Percentiles rank a stretch among this genome's conserved stretches.
Evolutionary conservation across 805 yeast species (phyloP).

Genomic region (Cyberlindnera americana): DNA sequence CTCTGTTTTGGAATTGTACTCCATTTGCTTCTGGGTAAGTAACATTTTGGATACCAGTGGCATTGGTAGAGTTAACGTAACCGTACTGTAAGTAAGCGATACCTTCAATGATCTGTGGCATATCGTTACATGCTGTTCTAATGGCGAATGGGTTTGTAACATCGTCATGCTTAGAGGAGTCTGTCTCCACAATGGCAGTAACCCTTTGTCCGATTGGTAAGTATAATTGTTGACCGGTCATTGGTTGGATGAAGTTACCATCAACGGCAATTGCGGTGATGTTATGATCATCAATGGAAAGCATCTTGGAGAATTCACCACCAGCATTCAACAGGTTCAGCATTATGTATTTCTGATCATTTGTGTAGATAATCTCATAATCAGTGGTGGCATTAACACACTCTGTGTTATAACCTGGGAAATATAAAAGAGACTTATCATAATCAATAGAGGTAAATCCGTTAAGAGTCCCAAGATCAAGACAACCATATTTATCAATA

Average conservation of each 20-base stretch:
- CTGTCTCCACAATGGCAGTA: conserved; percentile 29
- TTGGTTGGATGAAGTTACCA: conserved; percentile 31
- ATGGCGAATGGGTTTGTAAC: conserved; percentile 14
- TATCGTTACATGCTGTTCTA: conserved; percentile 27
- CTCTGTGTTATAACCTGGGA: conserved; percentile 16
- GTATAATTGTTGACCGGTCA: conserved; percentile 25
- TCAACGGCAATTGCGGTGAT: conserved; percentile 32
- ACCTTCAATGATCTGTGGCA: conserved; percentile 30
- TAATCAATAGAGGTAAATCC: conserved; percentile 10
- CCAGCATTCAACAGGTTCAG: conserved; percentile 33
- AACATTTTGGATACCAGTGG: conserved; percentile 1
- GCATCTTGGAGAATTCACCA: conserved; percentile 33
- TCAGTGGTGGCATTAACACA: conserved; percentile 26
- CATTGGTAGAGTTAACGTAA: conserved; percentile 1
- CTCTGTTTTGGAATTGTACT: conserved; percentile 18
- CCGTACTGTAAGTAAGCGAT: conserved; percentile 29
- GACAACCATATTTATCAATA: conserved; percentile 12
- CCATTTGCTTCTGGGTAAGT: conserved; percentile 19
- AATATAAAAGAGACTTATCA: conserved; percentile 6
- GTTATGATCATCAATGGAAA: conserved; percentile 34
- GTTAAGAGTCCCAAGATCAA: conserved; percentile 5
- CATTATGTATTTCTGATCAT: conserved; percentile 27
- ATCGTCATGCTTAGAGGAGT: conserved; percentile 18
- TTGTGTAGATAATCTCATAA: conserved; percentile 24
- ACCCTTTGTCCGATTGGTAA: conserved; percentile 34